Percentiles rank a stretch among this genome's conserved stretches.
Evolutionary conservation across 2,329 filamentous ascomycete genomes (phyloP).

Genomic region (Ceratocystis papillata): DNA sequence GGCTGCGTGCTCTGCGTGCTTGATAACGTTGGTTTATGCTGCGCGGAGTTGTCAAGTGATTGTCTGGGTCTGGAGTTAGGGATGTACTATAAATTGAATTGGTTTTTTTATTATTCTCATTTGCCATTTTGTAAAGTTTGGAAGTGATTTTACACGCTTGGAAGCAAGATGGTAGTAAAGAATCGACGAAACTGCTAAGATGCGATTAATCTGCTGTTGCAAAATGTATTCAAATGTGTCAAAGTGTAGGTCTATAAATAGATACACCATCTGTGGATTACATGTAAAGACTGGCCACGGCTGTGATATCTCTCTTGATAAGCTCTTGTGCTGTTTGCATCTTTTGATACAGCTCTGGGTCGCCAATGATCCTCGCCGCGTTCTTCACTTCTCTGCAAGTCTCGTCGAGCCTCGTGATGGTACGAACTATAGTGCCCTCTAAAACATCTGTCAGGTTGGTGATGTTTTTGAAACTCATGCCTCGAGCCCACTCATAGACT

Average conservation of each 20-base stretch:
- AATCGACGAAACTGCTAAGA: too few relatives aligned
- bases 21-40: slow-evolving; percentile 28
- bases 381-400: slow-evolving; percentile 97
- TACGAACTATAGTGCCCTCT: slow-evolving; percentile 91
- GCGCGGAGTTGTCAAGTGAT: slow-evolving; percentile 2
- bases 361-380: slow-evolving; percentile 86
- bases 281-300: slow-evolving; percentile 81
- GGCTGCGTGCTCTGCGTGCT: slow-evolving; percentile 45
- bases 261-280: slow-evolving; percentile 32
- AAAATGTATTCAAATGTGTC: too few relatives aligned
- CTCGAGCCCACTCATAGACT: slow-evolving; percentile 94
- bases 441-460: slow-evolving; percentile 92
- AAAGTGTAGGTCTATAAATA: neutral
- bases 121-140: slow-evolving; percentile 3
- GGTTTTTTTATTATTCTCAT: neutral
- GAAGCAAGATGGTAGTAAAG: too few relatives aligned
- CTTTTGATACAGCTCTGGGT: slow-evolving; percentile 85
- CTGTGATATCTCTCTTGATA: slow-evolving; percentile 92
- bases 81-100: neutral
- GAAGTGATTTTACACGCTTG: too few relatives aligned
- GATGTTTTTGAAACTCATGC: slow-evolving; percentile 98
- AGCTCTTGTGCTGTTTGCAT: slow-evolving; percentile 96
- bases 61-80: slow-evolving; percentile 1
- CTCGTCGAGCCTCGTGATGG: slow-evolving; percentile 88
- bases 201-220: too few relatives aligned